Evolutionary conservation across 1,139 yeast species (phyloP), one percentile per base, ranked within the genome.

Genomic region (Suhomyces atakaporum): DNA sequence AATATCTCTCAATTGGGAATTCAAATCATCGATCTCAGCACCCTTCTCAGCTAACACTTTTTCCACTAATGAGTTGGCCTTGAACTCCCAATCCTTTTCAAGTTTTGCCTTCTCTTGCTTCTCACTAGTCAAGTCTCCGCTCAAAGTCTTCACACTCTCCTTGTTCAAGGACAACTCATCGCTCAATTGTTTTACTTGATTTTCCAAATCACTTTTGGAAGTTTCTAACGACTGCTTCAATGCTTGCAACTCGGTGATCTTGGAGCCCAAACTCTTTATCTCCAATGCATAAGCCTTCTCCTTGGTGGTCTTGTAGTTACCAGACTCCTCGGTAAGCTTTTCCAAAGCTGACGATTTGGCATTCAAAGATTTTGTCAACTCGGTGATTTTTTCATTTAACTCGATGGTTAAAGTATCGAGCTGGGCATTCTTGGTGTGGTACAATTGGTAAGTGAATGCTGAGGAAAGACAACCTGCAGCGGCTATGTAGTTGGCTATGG

Each of bases 61-160:
- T 42, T 67, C 71, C 33, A 67, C 51, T 38, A 58, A 56, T 10
- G 43, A 38, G 39, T 62, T 65, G 43, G 63, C 53, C 30, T 58
- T 56, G 46, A 54, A 56, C 8, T 61, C 56, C 41, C 54, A 59
- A 12, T 58, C 52, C 28, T 49, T 43, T 27, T 55, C 58, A 26
- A 54, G 31, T 23, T 50, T 36, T n/a, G 40, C 43, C 27, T 40
- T 44, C 27, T 52, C 56, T 4, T 37, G 34, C 13, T 23, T 40
- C 3, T 36, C 31, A 3, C 31, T 24, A 25, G 39, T 33, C 30
- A 55, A 42, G 5, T 39, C 26, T 7, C 16, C 11, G 11, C 30
- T 29, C 38, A 35, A 37, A 9, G 25, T 6, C 1, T 27, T 34
- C 16, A 45, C 34, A 13, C 34, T 26, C 3, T 23, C 20, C 20